A percentile compares a stretch with the other conserved stretches of the same genome.
These are phyloP conservation scores for Xylaria digitata DNA, from an alignment of 2,329 filamentous ascomycete genomes.

Conservation along the genomic window DNA sequence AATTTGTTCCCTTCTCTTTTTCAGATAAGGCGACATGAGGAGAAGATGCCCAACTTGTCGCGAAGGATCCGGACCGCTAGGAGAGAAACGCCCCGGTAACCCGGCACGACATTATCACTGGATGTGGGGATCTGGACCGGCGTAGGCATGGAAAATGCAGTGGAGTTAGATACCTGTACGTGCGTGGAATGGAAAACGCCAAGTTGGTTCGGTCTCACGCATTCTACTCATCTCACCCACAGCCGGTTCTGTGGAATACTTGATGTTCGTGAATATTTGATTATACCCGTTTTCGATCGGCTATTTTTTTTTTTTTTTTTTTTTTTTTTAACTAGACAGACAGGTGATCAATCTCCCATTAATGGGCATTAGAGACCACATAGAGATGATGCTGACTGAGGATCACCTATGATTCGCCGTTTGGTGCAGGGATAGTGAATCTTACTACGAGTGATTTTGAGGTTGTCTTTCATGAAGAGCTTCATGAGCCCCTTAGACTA, in stretches of 20 bases:
- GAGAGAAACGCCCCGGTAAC: conserved; percentile 11
- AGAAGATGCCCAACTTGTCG: conserved; percentile 8
- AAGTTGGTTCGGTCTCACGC: conserved; percentile 3
- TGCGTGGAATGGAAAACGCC: not conserved
- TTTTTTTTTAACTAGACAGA: no score
- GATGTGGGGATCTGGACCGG: not conserved
- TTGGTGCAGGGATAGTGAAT: not conserved
- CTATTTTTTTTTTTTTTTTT: no score
- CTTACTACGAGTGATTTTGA: not conserved
- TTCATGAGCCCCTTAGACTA: no score
- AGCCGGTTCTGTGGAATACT: not conserved
- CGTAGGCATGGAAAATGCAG: not conserved
- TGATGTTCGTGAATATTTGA: not conserved
- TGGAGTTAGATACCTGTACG: not conserved
- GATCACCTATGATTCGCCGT: not conserved
- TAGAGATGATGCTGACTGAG: not conserved
- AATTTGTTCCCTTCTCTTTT: not conserved
- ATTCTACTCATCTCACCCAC: conserved; percentile 1
- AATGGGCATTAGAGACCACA: no score
- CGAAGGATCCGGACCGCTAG: conserved; percentile 14
- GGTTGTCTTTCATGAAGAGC: not conserved
- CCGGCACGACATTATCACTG: conserved; percentile 17
- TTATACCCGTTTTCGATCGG: not conserved
- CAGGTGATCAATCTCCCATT: not conserved
- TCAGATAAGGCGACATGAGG: not conserved